Percentiles rank a stretch among this genome's conserved stretches.
Conservation (phyloP, 1,284 basidiomycete genomes). For the Omphalotus olearius region DNA sequence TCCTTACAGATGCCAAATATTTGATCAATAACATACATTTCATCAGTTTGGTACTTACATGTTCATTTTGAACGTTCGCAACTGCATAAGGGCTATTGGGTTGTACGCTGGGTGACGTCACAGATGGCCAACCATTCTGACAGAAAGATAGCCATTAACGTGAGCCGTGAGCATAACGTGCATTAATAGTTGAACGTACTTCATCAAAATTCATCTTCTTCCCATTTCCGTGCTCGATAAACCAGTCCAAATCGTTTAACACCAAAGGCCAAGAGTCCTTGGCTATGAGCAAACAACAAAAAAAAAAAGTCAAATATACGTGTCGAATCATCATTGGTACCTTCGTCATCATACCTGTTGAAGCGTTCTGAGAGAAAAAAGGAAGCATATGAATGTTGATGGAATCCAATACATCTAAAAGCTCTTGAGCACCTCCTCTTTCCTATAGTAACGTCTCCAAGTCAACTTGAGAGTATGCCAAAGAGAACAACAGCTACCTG, state of each 20-base stretch:
- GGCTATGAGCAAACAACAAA: constrained; percentile 31
- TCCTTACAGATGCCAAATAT: constrained; percentile 30
- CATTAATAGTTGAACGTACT: constrained; percentile 26
- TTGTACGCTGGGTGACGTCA: constrained; percentile 52
- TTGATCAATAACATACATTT: not conserved
- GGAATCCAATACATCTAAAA: constrained; percentile 61
- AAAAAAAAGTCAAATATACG: constrained; percentile 3
- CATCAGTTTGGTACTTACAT: constrained; percentile 29
- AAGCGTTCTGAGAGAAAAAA: constrained; percentile 62
- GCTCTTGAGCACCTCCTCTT: constrained; percentile 47
- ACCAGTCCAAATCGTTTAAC: constrained; percentile 52
- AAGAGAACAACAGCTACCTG: constrained; percentile 4
- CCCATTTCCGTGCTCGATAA: constrained; percentile 49
- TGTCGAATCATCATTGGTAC: not conserved
- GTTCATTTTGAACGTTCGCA: constrained; percentile 53
- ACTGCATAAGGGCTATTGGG: constrained; percentile 55
- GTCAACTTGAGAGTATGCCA: not conserved
- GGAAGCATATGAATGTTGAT: constrained; percentile 73
- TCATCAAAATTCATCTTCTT: constrained; percentile 74
- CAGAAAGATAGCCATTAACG: too few relatives aligned
- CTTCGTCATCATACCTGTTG: constrained; percentile 40
- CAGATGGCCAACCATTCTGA: constrained; percentile 73
- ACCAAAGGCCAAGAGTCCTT: constrained; percentile 60
- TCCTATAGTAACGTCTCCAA: constrained; percentile 32
- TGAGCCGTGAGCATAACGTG: constrained; percentile 2